Percentiles rank a stretch among this genome's conserved stretches.
Evolutionary conservation across 1,284 basidiomycete genomes (phyloP).

Genomic region (Ceratobasidium sp.): DNA sequence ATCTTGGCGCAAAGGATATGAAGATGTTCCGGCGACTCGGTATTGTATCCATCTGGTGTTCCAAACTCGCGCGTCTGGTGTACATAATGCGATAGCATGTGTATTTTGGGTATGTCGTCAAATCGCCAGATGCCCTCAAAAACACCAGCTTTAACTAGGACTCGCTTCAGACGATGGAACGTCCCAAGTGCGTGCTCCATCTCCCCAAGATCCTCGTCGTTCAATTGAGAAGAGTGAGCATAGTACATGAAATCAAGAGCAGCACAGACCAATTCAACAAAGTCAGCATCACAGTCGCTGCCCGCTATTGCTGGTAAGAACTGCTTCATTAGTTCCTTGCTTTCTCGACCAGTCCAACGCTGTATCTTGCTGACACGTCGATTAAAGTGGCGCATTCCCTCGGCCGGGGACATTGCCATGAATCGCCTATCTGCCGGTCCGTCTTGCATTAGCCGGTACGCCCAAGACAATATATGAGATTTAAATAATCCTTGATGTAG

Average conservation of each 20-base stretch:
- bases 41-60: slow-evolving; percentile 38
- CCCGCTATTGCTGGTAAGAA: no score
- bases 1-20: slow-evolving; percentile 10
- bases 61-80: slow-evolving; percentile 14
- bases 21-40: slow-evolving; percentile 39
- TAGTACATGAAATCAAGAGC: background rate
- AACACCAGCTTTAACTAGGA: no score
- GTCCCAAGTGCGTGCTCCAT: slow-evolving; percentile 46
- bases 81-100: slow-evolving; percentile 1
- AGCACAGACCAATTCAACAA: background rate
- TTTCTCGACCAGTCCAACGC: slow-evolving; percentile 29
- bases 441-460: background rate
- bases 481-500: slow-evolving; percentile 39
- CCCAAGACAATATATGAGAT: slow-evolving; percentile 33
- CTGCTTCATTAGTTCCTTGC: no score
- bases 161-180: no score
- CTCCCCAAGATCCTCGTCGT: slow-evolving; percentile 41
- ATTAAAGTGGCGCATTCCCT: background rate
- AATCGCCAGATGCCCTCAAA: no score
- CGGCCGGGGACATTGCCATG: background rate
- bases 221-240: background rate
- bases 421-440: background rate
- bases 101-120: slow-evolving; percentile 24
- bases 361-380: background rate
- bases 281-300: no score